Conservation (phyloP, 257 asterid species). For the Solanum bukasovii region DNA sequence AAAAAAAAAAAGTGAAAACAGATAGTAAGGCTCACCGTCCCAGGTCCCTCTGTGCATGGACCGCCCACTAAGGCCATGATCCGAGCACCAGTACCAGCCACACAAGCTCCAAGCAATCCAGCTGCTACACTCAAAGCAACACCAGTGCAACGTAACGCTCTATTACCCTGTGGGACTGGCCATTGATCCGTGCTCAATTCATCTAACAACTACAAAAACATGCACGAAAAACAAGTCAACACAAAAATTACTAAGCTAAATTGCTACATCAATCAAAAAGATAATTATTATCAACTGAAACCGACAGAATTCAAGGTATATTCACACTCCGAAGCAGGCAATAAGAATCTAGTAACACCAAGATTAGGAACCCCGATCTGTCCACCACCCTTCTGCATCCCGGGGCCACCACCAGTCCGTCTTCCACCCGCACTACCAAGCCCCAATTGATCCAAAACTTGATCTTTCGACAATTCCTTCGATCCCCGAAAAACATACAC, state of each 20-base stretch:
- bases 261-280: not conserved
- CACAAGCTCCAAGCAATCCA: constrained; percentile 79
- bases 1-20: not conserved
- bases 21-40: constrained; percentile 58
- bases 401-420: constrained; percentile 36
- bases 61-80: constrained; percentile 91
- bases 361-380: constrained; percentile 34
- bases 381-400: constrained; percentile 21
- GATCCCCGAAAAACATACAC: constrained; percentile 83
- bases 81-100: constrained; percentile 78
- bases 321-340: constrained; percentile 91
- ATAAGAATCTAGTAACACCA: constrained; percentile 63
- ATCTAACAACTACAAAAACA: constrained; percentile 62
- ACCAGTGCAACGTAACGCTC: constrained; percentile 87
- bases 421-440: constrained; percentile 17
- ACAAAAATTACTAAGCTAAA: not conserved
- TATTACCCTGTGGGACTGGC: constrained; percentile 72
- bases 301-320: constrained; percentile 65
- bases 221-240: not conserved
- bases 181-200: constrained; percentile 82
- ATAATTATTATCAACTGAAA: not conserved
- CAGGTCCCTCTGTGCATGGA: constrained; percentile 99
- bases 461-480: constrained; percentile 73
- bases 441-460: constrained; percentile 86
- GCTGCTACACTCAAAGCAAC: constrained; percentile 92